These are phyloP conservation scores for Rhazya stricta DNA, from an alignment of 257 asterid species.

Conservation along the genomic window DNA sequence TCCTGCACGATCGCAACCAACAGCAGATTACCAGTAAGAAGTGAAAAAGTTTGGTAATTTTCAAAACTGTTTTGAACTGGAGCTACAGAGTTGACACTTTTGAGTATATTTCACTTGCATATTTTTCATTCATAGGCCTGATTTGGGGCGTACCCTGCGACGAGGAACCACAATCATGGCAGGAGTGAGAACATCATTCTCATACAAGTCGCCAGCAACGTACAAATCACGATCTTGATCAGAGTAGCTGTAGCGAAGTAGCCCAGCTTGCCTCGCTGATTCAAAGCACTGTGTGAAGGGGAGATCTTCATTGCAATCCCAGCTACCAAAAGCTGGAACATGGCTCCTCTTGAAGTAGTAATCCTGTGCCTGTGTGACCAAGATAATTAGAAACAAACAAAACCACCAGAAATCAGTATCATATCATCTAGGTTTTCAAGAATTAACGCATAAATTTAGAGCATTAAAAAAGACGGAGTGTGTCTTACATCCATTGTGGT, in stretches of 20 bases:
- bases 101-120: too few species aligned
- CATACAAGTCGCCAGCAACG: constrained; percentile 74
- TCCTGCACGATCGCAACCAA: too few species aligned
- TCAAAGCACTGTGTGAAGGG: constrained; percentile 79
- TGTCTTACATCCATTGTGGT: constrained; percentile 11
- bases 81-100: too few species aligned
- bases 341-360: constrained; percentile 45
- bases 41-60: too few species aligned
- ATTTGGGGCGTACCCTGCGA: constrained; percentile 33
- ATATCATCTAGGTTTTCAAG: not conserved
- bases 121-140: too few species aligned
- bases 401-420: not conserved
- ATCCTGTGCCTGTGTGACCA: constrained; percentile 26
- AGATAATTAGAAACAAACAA: not conserved
- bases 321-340: constrained; percentile 84
- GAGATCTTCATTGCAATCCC: constrained; percentile 57
- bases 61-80: not conserved
- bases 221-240: constrained; percentile 60
- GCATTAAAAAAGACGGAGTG: not conserved
- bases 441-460: not conserved
- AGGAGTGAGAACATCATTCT: constrained; percentile 55
- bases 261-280: constrained; percentile 47
- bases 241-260: constrained; percentile 48
- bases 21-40: too few species aligned
- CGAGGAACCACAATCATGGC: constrained; percentile 80